Evolutionary conservation across 2,329 filamentous ascomycete species (phyloP), one percentile per base, ranked within the genome.

Genomic region (Fusarium tjaetaba): DNA sequence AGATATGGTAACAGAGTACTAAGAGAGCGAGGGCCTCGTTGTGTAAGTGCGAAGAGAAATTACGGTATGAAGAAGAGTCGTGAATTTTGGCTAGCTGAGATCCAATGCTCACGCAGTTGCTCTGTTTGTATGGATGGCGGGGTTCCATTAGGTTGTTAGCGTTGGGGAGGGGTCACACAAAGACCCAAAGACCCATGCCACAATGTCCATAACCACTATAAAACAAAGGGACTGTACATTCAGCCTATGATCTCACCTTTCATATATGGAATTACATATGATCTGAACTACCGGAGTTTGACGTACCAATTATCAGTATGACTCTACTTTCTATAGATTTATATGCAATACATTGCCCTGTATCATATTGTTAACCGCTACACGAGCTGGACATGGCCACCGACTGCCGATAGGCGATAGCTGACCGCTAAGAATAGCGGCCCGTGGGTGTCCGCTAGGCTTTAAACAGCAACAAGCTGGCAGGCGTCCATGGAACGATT

Each of bases 381-480:
- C 32, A 71, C 39, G 58, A 65, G 46, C 30, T 64, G 61, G 49
- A 8, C 61, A 42, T 26, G 43, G 42, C 63, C 59, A 48, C 52
- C 39, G 43, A 26, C 56, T 61, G 41, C 59, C 46, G 55, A 41
- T 65, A 57, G 53, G 24, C 53, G 63, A 53, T 42, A 42, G 55
- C 55, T 67, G 68, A 66, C 68, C 53, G 65, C 71, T 71, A 77
- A 73, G 41, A 61, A 65, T 58, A 69, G 75, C 68, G 73, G 75
- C 62, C 70, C 53, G 60, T 59, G 76, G 53, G 67, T 52, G 52
- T 41, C 43, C 68, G 65, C 77, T 79, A 79, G 61, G 66, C 77
- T 71, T 32, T 48, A 78, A 76, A 42, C 36, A 69, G 77, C 41
- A 79, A 73, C 58, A 49, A 79, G 76, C 76, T 78, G 58, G 30